Evolutionary conservation across 2,329 filamentous ascomycete genomes (phyloP), one percentile per base, ranked within the genome.

Genomic region (Ophiostoma novo-ulmi): DNA sequence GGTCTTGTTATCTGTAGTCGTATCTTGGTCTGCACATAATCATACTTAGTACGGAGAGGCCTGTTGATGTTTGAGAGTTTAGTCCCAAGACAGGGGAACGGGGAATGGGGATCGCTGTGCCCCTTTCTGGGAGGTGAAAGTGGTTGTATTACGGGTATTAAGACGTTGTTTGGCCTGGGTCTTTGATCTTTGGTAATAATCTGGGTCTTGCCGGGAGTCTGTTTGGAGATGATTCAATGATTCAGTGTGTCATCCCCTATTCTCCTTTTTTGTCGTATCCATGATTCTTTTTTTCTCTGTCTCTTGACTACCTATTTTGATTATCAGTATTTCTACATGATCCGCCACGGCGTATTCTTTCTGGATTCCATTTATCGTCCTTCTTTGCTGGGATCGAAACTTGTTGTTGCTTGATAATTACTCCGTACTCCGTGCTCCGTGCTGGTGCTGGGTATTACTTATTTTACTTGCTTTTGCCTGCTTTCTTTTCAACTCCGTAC

Each of bases 31-130:
- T 39, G 38, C 3, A 39, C 38, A 39, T 39, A 10, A 10, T 39
- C 31, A 39, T 39, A 13, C 38, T 31, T 10, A 48, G n/a, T n/a
- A 48, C 17, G 17, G 17, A n/a, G 44, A 48, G 38, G 31, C 31
- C 38, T 39, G 38, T 39, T 35, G 58, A 10, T 38, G 72, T 73
- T 73, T 73, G 71, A 70, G 69, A 69, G 3, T 61, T 61, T 69
- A 55, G 41, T 22, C 26, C 67, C 70, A 63, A 70, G 67, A 71
- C 55, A 70, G 71, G 69, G 69, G 58, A 71, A 58, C 35, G 67
- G 69, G 65, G 66, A 73, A 70, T 70, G 69, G 70, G 48, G 72
- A 73, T 73, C 69, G 68, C 68, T 70, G 67, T 58, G 44, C 69
- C 68, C 66, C 63, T 67, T 71, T 68, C 39, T 52, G 35, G 63